Percentiles rank a stretch among this genome's conserved stretches.
phyloP scores from a whole-genome alignment of 1,284 basidiomycete genomes.

The Meripilus lineatus region DNA sequence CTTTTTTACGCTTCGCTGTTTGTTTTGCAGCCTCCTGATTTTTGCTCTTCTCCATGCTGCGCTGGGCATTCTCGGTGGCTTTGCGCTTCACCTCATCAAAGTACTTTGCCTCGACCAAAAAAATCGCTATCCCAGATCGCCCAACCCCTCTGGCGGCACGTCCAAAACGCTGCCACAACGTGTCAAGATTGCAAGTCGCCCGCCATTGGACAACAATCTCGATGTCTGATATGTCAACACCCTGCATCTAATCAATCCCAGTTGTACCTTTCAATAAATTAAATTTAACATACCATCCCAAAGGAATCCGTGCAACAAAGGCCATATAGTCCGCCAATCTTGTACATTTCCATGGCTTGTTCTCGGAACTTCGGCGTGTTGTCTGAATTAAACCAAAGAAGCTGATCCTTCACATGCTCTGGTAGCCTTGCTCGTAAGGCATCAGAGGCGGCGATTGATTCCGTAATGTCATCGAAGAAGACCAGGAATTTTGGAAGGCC shows the following conservation, averaged over 20 bases:
- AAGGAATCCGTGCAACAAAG: slow-evolving; percentile 27
- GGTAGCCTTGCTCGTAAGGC: slow-evolving; percentile 12
- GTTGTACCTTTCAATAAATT: too few relatives aligned
- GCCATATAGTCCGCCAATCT: slow-evolving; percentile 18
- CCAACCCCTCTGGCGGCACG: slow-evolving; percentile 10
- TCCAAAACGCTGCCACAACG: slow-evolving; percentile 17
- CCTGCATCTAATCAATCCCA: too few relatives aligned
- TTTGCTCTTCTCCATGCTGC: too few relatives aligned
- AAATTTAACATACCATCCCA: slow-evolving; percentile 32
- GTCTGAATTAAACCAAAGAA: slow-evolving; percentile 17
- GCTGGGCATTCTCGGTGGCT: too few relatives aligned
- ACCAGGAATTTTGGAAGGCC: slow-evolving; percentile 24
- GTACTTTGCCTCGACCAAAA: slow-evolving; percentile 14
- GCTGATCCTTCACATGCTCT: slow-evolving; percentile 7
- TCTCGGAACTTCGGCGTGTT: too few relatives aligned
- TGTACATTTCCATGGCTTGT: slow-evolving; percentile 9
- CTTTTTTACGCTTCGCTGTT: too few relatives aligned
- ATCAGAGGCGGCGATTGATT: slow-evolving; percentile 8
- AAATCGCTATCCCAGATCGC: slow-evolving; percentile 10
- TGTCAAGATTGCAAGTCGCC: slow-evolving; percentile 5
- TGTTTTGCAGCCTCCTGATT: too few relatives aligned
- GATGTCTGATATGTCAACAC: slow-evolving; percentile 29
- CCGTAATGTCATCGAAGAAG: slow-evolving; percentile 25
- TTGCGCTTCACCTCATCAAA: too few relatives aligned
- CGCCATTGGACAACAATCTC: slow-evolving; percentile 29